Evolutionary conservation across 371 early-diverging fungal species (phyloP), one percentile per base, ranked within the genome.

Genomic region (Rhizopus microsporus): DNA sequence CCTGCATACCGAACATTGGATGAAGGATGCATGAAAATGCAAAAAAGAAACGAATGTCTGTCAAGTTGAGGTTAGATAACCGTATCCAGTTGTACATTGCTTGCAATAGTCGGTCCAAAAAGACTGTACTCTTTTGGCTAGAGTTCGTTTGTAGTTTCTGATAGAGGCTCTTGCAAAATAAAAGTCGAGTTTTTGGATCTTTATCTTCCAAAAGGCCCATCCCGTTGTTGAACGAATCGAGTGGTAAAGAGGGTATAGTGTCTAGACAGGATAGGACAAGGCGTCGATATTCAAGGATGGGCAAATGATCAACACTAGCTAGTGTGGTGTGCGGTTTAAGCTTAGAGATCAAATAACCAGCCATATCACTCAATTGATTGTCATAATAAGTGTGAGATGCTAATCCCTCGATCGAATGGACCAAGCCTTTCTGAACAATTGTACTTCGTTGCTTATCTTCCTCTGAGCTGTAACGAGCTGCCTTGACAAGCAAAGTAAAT

Each of bases 361-460:
- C 69, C 59, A 96, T 88, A 60, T 96, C 93, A 39, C 83, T 85
- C 9, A 91, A 69, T 69, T 95, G 96, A 58, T 88, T 88, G 7
- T 86, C 81, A 67, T 96, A 96, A 52, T 91, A 92, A 10, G 88
- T 82, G 50, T 92, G 88, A 9, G 82, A 83, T 6, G 88, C 91
- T 54, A 96, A 70, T 0, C 91, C 89, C 52, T 84, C 87, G 32
- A 91, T 81, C 30, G 80, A 74, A 46, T 79, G 75, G 9, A 84
- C 68, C 42, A 88, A 59, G 0, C 78, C 80, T 32, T 77, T 71
- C 53, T 82, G 80, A 13, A 84, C 70, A 6, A 69, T 62, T 30
- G 66, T 60, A 53, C 12, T 49, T n/a, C n/a, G 4, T 3, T 31
- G 9, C n/a, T 60, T 60, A 3, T 58, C 59, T 23, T 23, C 23